Conservation (phyloP, 2,329 filamentous ascomycete species). For the Dactylellina parvicollis region DNA sequence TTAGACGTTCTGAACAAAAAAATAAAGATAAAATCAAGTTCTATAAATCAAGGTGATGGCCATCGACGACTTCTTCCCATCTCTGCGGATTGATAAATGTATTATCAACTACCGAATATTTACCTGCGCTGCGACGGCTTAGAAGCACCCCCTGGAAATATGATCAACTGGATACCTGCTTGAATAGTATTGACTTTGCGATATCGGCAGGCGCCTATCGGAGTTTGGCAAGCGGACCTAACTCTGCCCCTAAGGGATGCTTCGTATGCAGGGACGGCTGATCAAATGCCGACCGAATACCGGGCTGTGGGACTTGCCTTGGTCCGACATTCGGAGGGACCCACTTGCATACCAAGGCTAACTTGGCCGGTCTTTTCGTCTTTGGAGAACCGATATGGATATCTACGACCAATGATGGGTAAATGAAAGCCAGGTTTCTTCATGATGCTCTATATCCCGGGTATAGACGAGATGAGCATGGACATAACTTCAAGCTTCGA, state of each 20-base stretch:
- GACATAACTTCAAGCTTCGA: not conserved
- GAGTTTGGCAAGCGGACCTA: constrained; percentile 1
- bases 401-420: too few species aligned
- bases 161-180: not conserved
- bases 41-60: too few species aligned
- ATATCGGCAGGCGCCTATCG: not conserved
- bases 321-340: constrained; percentile 2
- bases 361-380: constrained; percentile 2
- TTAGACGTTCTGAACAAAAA: too few species aligned
- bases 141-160: not conserved
- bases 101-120: too few species aligned
- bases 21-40: too few species aligned
- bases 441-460: not conserved
- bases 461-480: not conserved
- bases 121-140: too few species aligned
- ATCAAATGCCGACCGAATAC: too few species aligned
- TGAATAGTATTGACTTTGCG: constrained; percentile 11
- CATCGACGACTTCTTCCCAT: too few species aligned
- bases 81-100: too few species aligned
- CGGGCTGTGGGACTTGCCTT: too few species aligned
- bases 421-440: too few species aligned
- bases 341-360: constrained; percentile 17
- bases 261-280: constrained; percentile 15
- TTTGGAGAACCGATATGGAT: not conserved
- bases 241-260: not conserved